Evolutionary conservation across 2,329 filamentous ascomycete species (phyloP).

Genomic region (Stemphylium vesicarium): DNA sequence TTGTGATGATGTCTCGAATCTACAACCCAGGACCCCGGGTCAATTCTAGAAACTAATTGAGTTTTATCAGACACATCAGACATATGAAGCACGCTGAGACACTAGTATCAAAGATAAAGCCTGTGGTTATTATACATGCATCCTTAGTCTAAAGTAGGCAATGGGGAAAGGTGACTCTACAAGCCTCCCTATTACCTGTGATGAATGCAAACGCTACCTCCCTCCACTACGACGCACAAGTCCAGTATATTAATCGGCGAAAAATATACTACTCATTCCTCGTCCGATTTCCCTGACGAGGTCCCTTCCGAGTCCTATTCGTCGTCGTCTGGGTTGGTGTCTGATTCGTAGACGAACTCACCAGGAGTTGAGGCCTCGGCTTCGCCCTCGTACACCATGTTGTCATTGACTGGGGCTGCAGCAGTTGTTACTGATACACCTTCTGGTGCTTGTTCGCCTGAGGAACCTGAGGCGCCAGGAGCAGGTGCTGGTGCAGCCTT

Average conservation of each 20-base stretch:
- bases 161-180: slow-evolving; percentile 35
- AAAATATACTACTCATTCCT: slow-evolving; percentile 16
- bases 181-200: slow-evolving; percentile 30
- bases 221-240: slow-evolving; percentile 7
- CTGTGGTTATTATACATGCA: slow-evolving; percentile 38
- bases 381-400: slow-evolving; percentile 83
- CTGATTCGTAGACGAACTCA: slow-evolving; percentile 81
- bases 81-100: slow-evolving; percentile 1
- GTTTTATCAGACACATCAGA: background rate
- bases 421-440: slow-evolving; percentile 73
- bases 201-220: slow-evolving; percentile 30
- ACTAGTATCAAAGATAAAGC: slow-evolving; percentile 17
- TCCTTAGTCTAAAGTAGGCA: slow-evolving; percentile 28
- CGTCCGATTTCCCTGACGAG: background rate
- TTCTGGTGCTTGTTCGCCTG: slow-evolving; percentile 39
- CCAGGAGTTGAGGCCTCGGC: slow-evolving; percentile 73
- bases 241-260: slow-evolving; percentile 37
- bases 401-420: slow-evolving; percentile 65
- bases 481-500: slow-evolving; percentile 63
- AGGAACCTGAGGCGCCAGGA: slow-evolving; percentile 52
- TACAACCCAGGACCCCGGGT: background rate
- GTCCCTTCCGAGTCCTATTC: slow-evolving; percentile 26
- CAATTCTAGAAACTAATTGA: slow-evolving; percentile 1
- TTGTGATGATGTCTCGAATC: background rate
- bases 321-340: slow-evolving; percentile 60